Percentiles rank a stretch among this genome's conserved stretches.
Evolutionary conservation across 2,329 filamentous ascomycete species (phyloP).

Genomic region (Podosphaera aphanis): DNA sequence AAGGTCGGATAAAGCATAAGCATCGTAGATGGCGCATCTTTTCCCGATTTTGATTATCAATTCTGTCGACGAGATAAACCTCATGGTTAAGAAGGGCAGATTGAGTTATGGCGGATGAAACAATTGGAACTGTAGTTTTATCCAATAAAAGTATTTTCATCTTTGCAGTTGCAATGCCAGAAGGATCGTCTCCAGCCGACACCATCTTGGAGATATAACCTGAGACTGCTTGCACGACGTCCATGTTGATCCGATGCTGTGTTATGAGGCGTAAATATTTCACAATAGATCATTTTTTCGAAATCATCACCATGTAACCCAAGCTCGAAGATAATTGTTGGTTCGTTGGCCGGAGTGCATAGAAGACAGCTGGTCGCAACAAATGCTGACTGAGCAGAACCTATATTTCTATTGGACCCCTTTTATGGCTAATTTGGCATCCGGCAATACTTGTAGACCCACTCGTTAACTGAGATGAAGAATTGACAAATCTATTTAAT

Average conservation of each 20-base stretch:
- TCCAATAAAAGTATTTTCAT: constrained; percentile 97
- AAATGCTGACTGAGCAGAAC: background rate
- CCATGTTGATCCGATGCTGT: constrained; percentile 34
- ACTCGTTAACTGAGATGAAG: background rate
- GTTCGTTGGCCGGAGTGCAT: background rate
- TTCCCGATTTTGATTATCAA: constrained; percentile 74
- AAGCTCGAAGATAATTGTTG: background rate
- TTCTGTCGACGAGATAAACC: constrained; percentile 87
- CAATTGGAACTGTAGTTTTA: constrained; percentile 76
- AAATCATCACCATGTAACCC: background rate
- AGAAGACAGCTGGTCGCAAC: no score
- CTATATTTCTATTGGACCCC: no score
- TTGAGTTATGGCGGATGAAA: constrained; percentile 88
- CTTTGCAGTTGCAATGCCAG: constrained; percentile 50
- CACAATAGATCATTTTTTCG: background rate
- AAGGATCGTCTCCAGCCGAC: constrained; percentile 49
- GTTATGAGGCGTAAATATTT: background rate
- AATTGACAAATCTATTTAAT: background rate
- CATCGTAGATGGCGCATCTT: constrained; percentile 96
- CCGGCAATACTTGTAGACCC: no score
- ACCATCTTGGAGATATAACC: constrained; percentile 96
- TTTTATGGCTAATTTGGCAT: no score
- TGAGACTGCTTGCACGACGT: constrained; percentile 76
- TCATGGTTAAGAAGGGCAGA: constrained; percentile 87
- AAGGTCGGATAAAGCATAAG: constrained; percentile 78